Evolutionary conservation across 345 rosid species (phyloP).

Genomic region (Turnera subulata): DNA sequence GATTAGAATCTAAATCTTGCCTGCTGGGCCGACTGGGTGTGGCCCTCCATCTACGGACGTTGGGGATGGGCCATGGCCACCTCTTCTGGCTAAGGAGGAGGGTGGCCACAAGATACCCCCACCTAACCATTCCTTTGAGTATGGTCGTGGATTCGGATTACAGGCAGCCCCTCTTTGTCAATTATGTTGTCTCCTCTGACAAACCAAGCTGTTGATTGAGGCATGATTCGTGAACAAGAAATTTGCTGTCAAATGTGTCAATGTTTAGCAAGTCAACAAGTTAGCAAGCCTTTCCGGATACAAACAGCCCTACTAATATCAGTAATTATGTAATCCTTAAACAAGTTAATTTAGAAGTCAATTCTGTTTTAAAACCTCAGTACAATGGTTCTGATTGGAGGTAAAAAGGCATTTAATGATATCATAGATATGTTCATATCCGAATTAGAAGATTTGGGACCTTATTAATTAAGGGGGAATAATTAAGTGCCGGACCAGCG

Average conservation of each 20-base stretch:
- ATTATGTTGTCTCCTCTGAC: slow-evolving; percentile 10
- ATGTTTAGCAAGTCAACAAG: slow-evolving; percentile 1
- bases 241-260: neutral
- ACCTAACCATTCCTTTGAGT: neutral
- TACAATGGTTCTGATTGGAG: no score
- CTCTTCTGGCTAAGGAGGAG: neutral
- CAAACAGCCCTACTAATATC: neutral
- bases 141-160: slow-evolving; percentile 8
- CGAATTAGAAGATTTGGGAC: no score
- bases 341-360: neutral
- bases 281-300: neutral
- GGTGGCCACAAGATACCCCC: neutral
- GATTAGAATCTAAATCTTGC: neutral
- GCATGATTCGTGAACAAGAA: slow-evolving; percentile 21
- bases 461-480: no score
- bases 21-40: no score
- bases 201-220: slow-evolving; percentile 6
- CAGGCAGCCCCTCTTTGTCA: slow-evolving; percentile 16
- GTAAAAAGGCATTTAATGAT: no score
- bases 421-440: no score
- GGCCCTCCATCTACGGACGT: neutral
- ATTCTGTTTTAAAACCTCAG: no score
- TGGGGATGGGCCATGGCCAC: neutral
- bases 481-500: no score
- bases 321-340: neutral